Conservation (phyloP, 1,284 basidiomycete species). For the Fomitopsis palustris region DNA sequence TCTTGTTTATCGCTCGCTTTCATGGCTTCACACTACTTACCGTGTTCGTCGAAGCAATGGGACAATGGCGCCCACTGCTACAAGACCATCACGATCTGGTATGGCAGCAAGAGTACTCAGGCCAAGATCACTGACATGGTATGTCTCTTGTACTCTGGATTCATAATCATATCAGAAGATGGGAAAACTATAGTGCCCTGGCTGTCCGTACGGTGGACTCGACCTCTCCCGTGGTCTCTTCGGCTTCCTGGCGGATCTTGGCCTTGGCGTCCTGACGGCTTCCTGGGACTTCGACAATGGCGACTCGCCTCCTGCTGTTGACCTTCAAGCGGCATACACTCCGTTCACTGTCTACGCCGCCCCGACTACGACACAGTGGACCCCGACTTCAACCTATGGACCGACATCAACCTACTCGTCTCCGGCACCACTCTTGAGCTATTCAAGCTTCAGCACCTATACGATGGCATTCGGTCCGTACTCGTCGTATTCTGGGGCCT, state of each 20-base stretch:
- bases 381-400: background rate
- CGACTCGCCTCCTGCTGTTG: background rate
- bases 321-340: conserved; percentile 10
- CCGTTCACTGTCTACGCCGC: background rate
- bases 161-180: background rate
- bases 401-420: background rate
- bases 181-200: conserved; percentile 49
- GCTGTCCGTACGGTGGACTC: conserved; percentile 69
- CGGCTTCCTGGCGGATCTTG: conserved; percentile 43
- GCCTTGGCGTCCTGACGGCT: conserved; percentile 21
- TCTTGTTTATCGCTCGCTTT: background rate
- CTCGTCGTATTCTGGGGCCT: background rate
- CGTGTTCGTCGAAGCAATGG: conserved; percentile 12
- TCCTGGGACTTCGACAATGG: conserved; percentile 15
- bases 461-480: conserved; percentile 2
- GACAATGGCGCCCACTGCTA: conserved; percentile 20
- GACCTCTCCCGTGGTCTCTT: conserved; percentile 82
- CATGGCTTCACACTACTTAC: background rate
- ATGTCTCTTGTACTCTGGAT: conserved; percentile 1
- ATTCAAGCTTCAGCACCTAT: conserved; percentile 3
- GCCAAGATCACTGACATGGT: conserved; percentile 24
- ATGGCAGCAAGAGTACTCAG: conserved; percentile 19
- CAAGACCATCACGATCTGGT: conserved; percentile 16
- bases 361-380: background rate
- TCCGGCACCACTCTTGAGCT: background rate